Percentiles rank a stretch among this genome's conserved stretches.
Conservation (phyloP, 208 protist species). For the Acanthamoeba polyphaga region DNA sequence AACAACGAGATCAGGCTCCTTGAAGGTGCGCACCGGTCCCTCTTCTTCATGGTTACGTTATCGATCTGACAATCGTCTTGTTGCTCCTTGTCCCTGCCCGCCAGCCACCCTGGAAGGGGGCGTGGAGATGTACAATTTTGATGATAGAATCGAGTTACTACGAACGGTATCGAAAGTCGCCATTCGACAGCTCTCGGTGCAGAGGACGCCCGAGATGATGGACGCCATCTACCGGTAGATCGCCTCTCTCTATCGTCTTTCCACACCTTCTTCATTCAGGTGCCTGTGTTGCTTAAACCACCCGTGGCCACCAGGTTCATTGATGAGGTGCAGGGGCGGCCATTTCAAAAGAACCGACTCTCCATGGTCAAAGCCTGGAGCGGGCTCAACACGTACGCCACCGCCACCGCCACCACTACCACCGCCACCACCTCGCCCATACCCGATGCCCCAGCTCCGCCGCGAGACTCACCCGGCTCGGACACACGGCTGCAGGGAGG, state of each 20-base stretch:
- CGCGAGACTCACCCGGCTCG: no score
- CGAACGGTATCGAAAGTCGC: conserved; percentile 50
- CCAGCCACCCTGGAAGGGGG: conserved; percentile 41
- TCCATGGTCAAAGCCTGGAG: conserved; percentile 56
- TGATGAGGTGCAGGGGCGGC: conserved; percentile 52
- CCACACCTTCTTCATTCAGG: no score
- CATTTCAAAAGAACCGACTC: conserved; percentile 59
- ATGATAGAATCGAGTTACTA: conserved; percentile 32
- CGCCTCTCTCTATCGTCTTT: neutral
- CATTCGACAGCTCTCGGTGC: neutral
- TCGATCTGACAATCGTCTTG: no score
- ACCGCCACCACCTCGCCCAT: neutral
- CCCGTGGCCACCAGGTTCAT: neutral
- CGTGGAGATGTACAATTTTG: conserved; percentile 68
- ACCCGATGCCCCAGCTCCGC: no score
- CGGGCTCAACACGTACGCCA: conserved; percentile 60
- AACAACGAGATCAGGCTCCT: conserved; percentile 52
- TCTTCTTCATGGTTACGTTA: no score
- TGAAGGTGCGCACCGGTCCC: conserved; percentile 29
- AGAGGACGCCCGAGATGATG: conserved; percentile 49
- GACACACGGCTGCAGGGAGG: neutral
- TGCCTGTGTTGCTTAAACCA: neutral
- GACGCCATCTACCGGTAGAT: conserved; percentile 20
- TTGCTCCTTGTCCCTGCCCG: no score
- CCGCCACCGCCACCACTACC: no score